Conservation (phyloP, 2,329 filamentous ascomycete species). For the Stemphylium lycopersici region DNA sequence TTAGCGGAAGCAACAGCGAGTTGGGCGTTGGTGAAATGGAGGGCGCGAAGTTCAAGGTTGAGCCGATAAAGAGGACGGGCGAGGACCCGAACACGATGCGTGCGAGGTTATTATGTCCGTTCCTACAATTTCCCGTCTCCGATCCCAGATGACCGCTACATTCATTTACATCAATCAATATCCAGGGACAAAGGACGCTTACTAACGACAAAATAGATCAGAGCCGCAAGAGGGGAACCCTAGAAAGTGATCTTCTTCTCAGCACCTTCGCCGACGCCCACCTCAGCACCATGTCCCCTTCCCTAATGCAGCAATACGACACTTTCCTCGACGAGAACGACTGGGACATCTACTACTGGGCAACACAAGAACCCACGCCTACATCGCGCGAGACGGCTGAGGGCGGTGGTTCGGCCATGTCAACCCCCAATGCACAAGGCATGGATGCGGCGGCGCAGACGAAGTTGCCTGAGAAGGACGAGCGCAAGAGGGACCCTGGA, state of each 20-base stretch:
- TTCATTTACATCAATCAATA: neutral
- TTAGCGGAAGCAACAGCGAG: constrained; percentile 35
- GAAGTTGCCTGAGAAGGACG: constrained; percentile 52
- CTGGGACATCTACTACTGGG: constrained; percentile 99
- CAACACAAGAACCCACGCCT: constrained; percentile 77
- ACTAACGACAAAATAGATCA: constrained; percentile 69
- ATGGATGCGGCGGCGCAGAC: constrained; percentile 51
- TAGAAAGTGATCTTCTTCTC: constrained; percentile 94
- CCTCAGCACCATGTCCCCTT: constrained; percentile 73
- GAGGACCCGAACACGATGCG: constrained; percentile 87
- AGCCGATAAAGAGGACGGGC: constrained; percentile 83
- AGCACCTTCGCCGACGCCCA: constrained; percentile 90
- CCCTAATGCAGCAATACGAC: constrained; percentile 84
- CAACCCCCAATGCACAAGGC: constrained; percentile 54
- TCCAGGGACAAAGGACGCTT: neutral
- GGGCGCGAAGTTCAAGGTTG: constrained; percentile 75
- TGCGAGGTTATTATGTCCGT: constrained; percentile 77
- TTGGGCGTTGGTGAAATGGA: constrained; percentile 42
- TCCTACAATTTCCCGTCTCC: constrained; percentile 18
- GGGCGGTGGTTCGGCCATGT: constrained; percentile 54
- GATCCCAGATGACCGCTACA: neutral
- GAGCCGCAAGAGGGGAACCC: constrained; percentile 91
- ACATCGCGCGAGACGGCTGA: constrained; percentile 64
- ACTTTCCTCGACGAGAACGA: constrained; percentile 97
- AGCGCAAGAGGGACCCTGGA: constrained; percentile 59